These are phyloP conservation scores for Mytilinidion resinicola DNA, from an alignment of 495 filamentous ascomycete genomes.

Conservation along the genomic window DNA sequence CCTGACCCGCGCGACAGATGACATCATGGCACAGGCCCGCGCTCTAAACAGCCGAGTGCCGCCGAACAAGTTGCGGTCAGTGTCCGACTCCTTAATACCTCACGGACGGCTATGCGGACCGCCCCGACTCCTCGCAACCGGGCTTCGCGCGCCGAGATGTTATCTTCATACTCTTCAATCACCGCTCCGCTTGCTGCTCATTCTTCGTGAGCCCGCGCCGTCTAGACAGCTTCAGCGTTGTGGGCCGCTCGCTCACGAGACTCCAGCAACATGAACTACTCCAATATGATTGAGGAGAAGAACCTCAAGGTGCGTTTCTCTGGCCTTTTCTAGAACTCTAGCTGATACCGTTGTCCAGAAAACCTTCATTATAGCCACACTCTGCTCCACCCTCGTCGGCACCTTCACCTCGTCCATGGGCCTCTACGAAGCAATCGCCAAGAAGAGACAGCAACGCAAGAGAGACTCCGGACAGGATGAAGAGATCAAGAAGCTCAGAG, in stretches of 20 bases:
- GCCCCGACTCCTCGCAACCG: no score
- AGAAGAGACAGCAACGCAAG: conserved; percentile 26
- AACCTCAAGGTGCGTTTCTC: conserved; percentile 26
- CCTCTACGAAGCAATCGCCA: conserved; percentile 26
- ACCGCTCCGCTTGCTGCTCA: no score
- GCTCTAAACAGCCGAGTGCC: no score
- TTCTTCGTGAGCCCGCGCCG: no score
- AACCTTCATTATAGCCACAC: conserved; percentile 35
- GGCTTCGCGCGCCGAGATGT: no score
- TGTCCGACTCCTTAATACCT: no score
- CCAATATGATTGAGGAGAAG: conserved; percentile 35
- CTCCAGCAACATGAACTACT: conserved; percentile 22
- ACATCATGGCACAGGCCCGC: no score
- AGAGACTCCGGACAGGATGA: conserved; percentile 28
- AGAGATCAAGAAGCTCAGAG: conserved; percentile 45
- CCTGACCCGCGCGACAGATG: no score
- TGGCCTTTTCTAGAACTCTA: background rate
- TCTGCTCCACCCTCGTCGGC: conserved; percentile 31
- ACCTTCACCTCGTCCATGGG: conserved; percentile 32
- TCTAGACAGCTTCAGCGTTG: background rate
- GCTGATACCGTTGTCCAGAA: conserved; percentile 18
- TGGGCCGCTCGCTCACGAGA: background rate
- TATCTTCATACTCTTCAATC: no score
- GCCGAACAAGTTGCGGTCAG: no score
- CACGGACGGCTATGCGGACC: no score